phyloP scores from a whole-genome alignment of 371 early-diverging fungal genomes.

The Spraguea lophii region DNA sequence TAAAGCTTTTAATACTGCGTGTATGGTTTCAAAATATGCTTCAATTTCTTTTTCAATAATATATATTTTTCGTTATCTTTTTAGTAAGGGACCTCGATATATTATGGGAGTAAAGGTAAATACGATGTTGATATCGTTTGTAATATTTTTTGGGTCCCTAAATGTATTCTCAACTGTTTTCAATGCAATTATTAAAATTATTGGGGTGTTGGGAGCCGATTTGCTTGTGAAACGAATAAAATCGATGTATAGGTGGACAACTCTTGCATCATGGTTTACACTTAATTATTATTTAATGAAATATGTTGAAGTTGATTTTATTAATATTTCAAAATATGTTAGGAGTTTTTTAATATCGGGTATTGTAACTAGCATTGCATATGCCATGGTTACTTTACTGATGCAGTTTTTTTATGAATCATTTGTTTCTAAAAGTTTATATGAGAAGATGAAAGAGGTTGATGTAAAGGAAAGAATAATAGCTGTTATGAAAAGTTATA shows the following conservation, averaged over 20 bases:
- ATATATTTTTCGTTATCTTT: conserved; percentile 12
- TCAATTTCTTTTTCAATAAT: conserved; percentile 1
- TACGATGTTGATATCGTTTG: background rate
- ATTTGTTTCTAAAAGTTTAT: conserved; percentile 33
- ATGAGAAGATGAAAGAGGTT: conserved; percentile 32
- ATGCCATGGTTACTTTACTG: conserved; percentile 7
- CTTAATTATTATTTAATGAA: conserved; percentile 21
- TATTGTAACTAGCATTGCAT: conserved; percentile 23
- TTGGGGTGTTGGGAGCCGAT: conserved; percentile 13
- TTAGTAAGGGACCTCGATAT: background rate
- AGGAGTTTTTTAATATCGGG: conserved; percentile 21
- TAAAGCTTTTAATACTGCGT: conserved; percentile 6
- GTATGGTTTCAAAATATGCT: conserved; percentile 11
- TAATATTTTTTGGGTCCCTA: conserved; percentile 9
- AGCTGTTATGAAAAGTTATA: conserved; percentile 31
- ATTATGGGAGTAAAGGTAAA: conserved; percentile 8
- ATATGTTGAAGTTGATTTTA: conserved; percentile 6
- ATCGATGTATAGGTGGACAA: conserved; percentile 1
- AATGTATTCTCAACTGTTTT: background rate
- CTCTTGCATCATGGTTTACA: conserved; percentile 26
- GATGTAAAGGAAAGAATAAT: conserved; percentile 41
- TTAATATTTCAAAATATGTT: background rate
- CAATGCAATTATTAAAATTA: background rate
- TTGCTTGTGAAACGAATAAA: background rate
- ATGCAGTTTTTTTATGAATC: conserved; percentile 32